phyloP scores from a whole-genome alignment of 805 yeast genomes.

The Candida ascalaphidarum region DNA sequence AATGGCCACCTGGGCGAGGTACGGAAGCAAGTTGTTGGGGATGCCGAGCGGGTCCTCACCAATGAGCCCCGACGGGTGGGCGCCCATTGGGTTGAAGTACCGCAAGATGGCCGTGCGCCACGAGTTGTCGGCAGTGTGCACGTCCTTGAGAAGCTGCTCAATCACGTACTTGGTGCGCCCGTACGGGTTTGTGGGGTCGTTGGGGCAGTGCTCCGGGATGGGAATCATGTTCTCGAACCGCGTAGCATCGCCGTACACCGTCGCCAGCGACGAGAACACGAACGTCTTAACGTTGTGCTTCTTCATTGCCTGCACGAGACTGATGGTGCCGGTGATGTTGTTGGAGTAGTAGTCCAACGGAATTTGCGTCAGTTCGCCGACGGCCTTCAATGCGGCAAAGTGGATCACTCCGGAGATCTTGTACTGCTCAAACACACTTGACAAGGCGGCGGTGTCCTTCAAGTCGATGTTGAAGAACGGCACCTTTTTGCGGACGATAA shows the following conservation, averaged over 20 bases:
- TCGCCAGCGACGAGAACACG: conserved; percentile 74
- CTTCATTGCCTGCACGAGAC: conserved; percentile 46
- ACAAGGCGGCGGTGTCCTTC: conserved; percentile 38
- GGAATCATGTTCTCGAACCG: conserved; percentile 67
- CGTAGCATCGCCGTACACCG: conserved; percentile 78
- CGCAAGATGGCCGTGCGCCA: conserved; percentile 59
- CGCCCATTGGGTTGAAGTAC: conserved; percentile 81
- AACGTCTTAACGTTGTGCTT: conserved; percentile 38
- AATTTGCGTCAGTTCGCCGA: conserved; percentile 63
- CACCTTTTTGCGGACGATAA: conserved; percentile 39
- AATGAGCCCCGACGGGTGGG: conserved; percentile 71
- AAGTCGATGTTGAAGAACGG: conserved; percentile 54
- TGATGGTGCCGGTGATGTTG: conserved; percentile 59
- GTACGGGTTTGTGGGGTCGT: conserved; percentile 69
- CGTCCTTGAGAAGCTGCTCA: conserved; percentile 53
- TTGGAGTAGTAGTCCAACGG: conserved; percentile 64
- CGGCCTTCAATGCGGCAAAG: conserved; percentile 80
- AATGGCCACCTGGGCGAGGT: conserved; percentile 68
- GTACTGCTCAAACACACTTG: conserved; percentile 39
- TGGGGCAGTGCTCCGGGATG: conserved; percentile 70
- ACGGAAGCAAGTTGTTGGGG: conserved; percentile 72
- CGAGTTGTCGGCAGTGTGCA: conserved; percentile 32
- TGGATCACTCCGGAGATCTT: conserved; percentile 57
- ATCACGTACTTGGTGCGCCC: conserved; percentile 64
- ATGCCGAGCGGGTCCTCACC: conserved; percentile 78